Conservation (phyloP, 1,284 basidiomycete genomes). For the Takashimella tepidaria region DNA sequence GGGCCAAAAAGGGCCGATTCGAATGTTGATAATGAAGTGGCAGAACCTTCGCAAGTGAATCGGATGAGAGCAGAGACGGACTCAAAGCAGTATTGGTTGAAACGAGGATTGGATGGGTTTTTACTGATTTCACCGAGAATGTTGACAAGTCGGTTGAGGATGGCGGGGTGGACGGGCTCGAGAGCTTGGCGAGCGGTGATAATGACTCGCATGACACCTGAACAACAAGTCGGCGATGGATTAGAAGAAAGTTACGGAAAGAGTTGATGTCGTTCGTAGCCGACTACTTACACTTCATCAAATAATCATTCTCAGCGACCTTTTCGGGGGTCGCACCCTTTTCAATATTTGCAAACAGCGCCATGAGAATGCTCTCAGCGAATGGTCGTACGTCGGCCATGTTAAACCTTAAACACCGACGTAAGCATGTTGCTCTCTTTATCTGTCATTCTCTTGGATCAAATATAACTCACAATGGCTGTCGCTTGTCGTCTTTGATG, state of each 20-base stretch:
- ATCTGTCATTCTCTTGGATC: neutral
- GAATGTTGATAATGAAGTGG: slow-evolving; percentile 64
- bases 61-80: slow-evolving; percentile 85
- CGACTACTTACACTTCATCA: slow-evolving; percentile 83
- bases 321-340: slow-evolving; percentile 81
- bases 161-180: slow-evolving; percentile 61
- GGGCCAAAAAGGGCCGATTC: slow-evolving; percentile 80
- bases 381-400: slow-evolving; percentile 80
- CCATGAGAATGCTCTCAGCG: slow-evolving; percentile 68
- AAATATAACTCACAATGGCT: slow-evolving; percentile 63
- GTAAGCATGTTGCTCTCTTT: slow-evolving; percentile 15
- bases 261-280: no score
- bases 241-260: no score
- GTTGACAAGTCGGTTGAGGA: slow-evolving; percentile 67
- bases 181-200: slow-evolving; percentile 78
- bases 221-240: slow-evolving; percentile 3
- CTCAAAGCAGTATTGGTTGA: slow-evolving; percentile 97
- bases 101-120: slow-evolving; percentile 95
- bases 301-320: slow-evolving; percentile 93
- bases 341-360: slow-evolving; percentile 76
- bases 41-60: slow-evolving; percentile 70
- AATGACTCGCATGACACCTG: slow-evolving; percentile 89
- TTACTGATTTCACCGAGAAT: slow-evolving; percentile 84
- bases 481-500: slow-evolving; percentile 65
- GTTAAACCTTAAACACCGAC: slow-evolving; percentile 63